Base-by-base conservation (phyloP, 495 filamentous ascomycete species). In the Penicillium bovifimosum region DNA sequence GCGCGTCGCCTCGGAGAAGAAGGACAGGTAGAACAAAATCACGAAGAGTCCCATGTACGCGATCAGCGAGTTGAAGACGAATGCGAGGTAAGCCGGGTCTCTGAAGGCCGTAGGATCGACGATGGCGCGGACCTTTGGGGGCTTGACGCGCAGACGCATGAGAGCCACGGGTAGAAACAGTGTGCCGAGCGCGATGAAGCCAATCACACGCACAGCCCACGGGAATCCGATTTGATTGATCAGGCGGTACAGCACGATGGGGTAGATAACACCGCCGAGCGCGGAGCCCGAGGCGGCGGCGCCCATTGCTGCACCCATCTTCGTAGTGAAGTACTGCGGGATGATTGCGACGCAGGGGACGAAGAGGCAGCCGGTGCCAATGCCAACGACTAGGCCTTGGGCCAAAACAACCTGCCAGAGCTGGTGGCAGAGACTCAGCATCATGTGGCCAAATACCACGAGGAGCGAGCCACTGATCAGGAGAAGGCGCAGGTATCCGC, bases 251-350 rank as follows among this genome's bases (percentile, higher is more conserved):
- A 79, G 63, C 8, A 62, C 58, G 52, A 80, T 79, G 0, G 77
- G 77, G 49, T 76, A 79, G 38, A 80, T 65, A 34, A 78, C 59
- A 10, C 77, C 77, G 13, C 77, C 76, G 55, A 71, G 17, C 9
- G 53, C 62, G 20, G 68, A 67, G 0, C 76, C 65, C 0, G 66
- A 65, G 2, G 68, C 40, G 3, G 64, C 59, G 2, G 78, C 54
- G 4, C 78, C 78, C 2, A 65, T 67, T 0, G 74, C 71, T n/a
- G 43, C 43, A 2, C 43, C 43, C 28, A 46, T 41, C 11, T 41
- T 41, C 2, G 29, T 46, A 1, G 43, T 58, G 60, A 76, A 78
- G 35, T 67, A 74, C 4, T 59, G 59, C 2, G 65, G 36, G 2
- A 74, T 33, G 10, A 71, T 50, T 0, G 70, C 56, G 9, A 77